Evolutionary conservation across 2,329 filamentous ascomycete genomes (phyloP).

Genomic region (Zymoseptoria passerinii): DNA sequence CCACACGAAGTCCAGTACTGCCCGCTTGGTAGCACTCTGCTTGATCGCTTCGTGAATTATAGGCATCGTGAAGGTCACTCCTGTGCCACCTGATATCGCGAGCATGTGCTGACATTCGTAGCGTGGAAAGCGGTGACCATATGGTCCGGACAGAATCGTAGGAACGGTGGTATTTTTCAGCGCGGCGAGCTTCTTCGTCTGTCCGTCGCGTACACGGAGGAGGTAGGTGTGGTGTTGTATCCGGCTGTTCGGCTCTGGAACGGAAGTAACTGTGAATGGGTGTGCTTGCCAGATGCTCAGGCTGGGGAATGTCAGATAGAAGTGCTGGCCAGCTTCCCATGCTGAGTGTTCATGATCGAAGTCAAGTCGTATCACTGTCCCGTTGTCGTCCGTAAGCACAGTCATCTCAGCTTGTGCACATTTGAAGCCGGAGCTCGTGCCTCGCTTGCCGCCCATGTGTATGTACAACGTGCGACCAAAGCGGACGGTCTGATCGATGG

Average conservation of each 20-base stretch:
- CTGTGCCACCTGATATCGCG: slow-evolving; percentile 47
- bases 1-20: slow-evolving; percentile 55
- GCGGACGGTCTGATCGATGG: slow-evolving; percentile 54
- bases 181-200: slow-evolving; percentile 49
- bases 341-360: slow-evolving; percentile 51
- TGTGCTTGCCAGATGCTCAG: slow-evolving; percentile 63
- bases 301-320: slow-evolving; percentile 60
- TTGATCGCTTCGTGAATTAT: slow-evolving; percentile 31
- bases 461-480: slow-evolving; percentile 51
- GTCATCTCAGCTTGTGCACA: slow-evolving; percentile 44
- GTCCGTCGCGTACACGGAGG: slow-evolving; percentile 39
- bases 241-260: slow-evolving; percentile 32
- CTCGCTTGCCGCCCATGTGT: slow-evolving; percentile 34
- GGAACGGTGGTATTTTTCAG: slow-evolving; percentile 41
- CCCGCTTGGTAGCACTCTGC: slow-evolving; percentile 3
- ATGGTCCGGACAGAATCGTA: slow-evolving; percentile 55
- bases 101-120: slow-evolving; percentile 20
- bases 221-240: slow-evolving; percentile 30
- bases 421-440: slow-evolving; percentile 45
- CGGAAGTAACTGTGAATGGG: slow-evolving; percentile 57
- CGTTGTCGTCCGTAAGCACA: slow-evolving; percentile 51
- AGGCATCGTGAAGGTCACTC: slow-evolving; percentile 50
- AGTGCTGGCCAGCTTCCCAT: slow-evolving; percentile 63
- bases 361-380: slow-evolving; percentile 58
- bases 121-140: slow-evolving; percentile 38